A percentile compares a stretch with the other conserved stretches of the same genome.
Conservation (phyloP, 1,284 basidiomycete species). For the Takashimella tepidaria region DNA sequence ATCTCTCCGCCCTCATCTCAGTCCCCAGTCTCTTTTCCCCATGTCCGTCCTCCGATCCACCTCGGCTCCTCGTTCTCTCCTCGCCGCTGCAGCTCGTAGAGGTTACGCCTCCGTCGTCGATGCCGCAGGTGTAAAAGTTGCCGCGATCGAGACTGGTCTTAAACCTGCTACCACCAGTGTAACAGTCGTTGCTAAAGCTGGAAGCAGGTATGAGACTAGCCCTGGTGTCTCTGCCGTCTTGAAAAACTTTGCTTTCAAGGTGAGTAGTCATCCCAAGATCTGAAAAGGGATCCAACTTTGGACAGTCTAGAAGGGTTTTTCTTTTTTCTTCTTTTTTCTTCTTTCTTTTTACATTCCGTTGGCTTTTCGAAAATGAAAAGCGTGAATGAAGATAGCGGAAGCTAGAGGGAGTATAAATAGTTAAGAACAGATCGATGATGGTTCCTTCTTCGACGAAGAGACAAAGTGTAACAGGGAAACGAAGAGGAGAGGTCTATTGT, state of each 20-base stretch:
- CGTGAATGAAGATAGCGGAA: no score
- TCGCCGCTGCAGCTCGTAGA: slow-evolving; percentile 20
- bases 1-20: slow-evolving; percentile 11
- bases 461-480: no score
- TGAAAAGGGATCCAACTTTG: no score
- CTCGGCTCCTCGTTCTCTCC: slow-evolving; percentile 14
- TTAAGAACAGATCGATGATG: no score
- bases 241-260: slow-evolving; percentile 97
- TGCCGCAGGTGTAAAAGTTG: slow-evolving; percentile 72
- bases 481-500: no score
- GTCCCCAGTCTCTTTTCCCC: slow-evolving; percentile 15
- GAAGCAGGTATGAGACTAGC: slow-evolving; percentile 76
- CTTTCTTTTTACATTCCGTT: no score
- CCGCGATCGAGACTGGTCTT: slow-evolving; percentile 66
- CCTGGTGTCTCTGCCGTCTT: slow-evolving; percentile 84
- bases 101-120: slow-evolving; percentile 74
- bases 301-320: no score
- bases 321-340: no score
- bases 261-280: no score
- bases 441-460: no score
- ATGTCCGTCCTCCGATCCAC: slow-evolving; percentile 19
- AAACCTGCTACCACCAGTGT: slow-evolving; percentile 71
- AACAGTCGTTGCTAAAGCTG: slow-evolving; percentile 85
- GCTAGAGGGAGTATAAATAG: no score
- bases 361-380: no score